Percentiles rank a stretch among this genome's conserved stretches.
These are phyloP conservation scores for Kluyveromyces siamensis DNA, from an alignment of 805 yeast genomes.

Conservation along the genomic window DNA sequence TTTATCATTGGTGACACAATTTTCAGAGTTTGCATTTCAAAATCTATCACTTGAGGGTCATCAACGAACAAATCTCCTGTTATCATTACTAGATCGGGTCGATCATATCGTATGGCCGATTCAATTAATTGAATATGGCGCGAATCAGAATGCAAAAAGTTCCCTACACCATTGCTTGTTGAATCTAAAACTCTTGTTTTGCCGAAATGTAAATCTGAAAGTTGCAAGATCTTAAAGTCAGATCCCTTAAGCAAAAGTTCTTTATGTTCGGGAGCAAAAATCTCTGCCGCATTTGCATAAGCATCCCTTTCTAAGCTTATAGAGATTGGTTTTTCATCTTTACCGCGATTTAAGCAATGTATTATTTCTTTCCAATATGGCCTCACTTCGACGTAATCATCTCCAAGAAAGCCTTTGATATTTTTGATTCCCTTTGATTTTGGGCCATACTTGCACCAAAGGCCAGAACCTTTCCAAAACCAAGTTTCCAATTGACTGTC, in stretches of 20 bases:
- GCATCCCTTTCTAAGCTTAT: conserved; percentile 1
- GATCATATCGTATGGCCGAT: conserved; percentile 43
- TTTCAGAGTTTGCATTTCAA: conserved; percentile 52
- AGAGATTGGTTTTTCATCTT: conserved; percentile 1
- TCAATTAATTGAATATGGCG: conserved; percentile 40
- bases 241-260: conserved; percentile 28
- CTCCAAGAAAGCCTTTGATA: conserved; percentile 44
- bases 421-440: conserved; percentile 32
- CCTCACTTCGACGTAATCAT: conserved; percentile 50
- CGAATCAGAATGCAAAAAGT: neutral
- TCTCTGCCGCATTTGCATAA: neutral
- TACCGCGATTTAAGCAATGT: conserved; percentile 9
- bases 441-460: conserved; percentile 46
- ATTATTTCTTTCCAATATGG: conserved; percentile 40
- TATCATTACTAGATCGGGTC: conserved; percentile 53
- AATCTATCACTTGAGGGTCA: conserved; percentile 48
- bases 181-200: conserved; percentile 42
- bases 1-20: conserved; percentile 46
- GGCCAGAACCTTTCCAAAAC: conserved; percentile 38
- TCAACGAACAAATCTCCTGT: conserved; percentile 55
- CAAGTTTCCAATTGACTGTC: conserved; percentile 27
- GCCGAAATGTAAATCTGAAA: conserved; percentile 58
- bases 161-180: conserved; percentile 14
- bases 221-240: conserved; percentile 51
- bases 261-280: neutral